Evolutionary conservation across 352 stramenopile genomes (phyloP).

Genomic region (Phytophthora capsici): DNA sequence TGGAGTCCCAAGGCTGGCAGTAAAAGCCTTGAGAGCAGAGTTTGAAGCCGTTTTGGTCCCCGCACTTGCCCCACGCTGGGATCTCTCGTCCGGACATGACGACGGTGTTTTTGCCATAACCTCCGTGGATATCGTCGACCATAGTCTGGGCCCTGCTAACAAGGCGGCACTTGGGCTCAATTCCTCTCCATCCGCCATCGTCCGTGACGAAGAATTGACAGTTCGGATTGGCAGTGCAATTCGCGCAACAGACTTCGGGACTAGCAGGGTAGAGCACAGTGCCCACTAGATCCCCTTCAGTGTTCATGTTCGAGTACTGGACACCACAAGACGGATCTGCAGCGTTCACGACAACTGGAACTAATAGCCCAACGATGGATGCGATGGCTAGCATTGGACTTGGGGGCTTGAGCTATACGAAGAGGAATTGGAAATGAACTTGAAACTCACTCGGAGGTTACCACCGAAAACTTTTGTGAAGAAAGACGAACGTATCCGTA

Average conservation of each 20-base stretch:
- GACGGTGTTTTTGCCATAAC: slow-evolving; percentile 20
- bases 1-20: slow-evolving; percentile 48
- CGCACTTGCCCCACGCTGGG: slow-evolving; percentile 31
- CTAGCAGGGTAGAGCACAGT: slow-evolving; percentile 28
- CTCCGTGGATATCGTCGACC: slow-evolving; percentile 13
- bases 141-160: slow-evolving; percentile 29
- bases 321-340: slow-evolving; percentile 26
- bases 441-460: background rate
- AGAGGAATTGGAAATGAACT: slow-evolving; percentile 12
- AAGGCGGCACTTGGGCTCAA: slow-evolving; percentile 29
- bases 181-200: slow-evolving; percentile 22
- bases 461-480: background rate
- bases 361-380: background rate
- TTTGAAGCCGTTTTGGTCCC: slow-evolving; percentile 28
- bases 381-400: slow-evolving; percentile 8
- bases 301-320: slow-evolving; percentile 25
- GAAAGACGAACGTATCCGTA: slow-evolving; percentile 4
- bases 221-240: slow-evolving; percentile 22
- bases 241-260: slow-evolving; percentile 26
- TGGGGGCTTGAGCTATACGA: slow-evolving; percentile 3
- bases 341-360: background rate
- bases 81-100: slow-evolving; percentile 27
- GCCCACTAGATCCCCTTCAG: slow-evolving; percentile 18
- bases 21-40: slow-evolving; percentile 40
- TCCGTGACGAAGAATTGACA: slow-evolving; percentile 35